Base-by-base conservation (phyloP, 2,329 filamentous ascomycete genomes). In the Sclerotinia sclerotiorum region DNA sequence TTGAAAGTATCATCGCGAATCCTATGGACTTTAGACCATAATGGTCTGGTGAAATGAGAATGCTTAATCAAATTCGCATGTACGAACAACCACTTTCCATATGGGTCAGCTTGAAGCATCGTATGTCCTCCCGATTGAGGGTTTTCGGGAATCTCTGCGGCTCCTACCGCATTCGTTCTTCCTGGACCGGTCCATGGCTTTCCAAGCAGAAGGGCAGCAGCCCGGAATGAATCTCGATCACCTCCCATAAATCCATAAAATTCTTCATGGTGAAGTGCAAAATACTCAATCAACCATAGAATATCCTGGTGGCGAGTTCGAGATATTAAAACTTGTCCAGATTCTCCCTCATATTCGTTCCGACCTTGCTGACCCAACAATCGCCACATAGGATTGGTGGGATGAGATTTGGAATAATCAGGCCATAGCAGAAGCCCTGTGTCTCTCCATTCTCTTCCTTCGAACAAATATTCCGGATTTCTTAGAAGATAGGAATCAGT, bases 21-120 rank as follows among this genome's bases (percentile, higher is more conserved):
- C 15, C 70, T 58, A 35, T 72, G 69, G 32, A 73, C 70, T 32
- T 65, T 49, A n/a, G 65, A 32, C 71, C 71, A 73, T 15, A 73
- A 56, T 6, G 71, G 71, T 19, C 54, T 58, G 0, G 15, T 1
- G 17, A 73, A 73, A 5, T 54, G 19, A 5, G 60, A 61, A 69
- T 73, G 70, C 44, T 73, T 73, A 5, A 73, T 70, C 67, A 73
- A 27, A 68, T 72, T 72, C 46, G 70, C 72, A 68, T 73, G 72
- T n/a, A 73, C 70, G 52, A 73, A 73, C 67, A 70, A 57, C 70
- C 70, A 72, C 39, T 63, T 67, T 32, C 72, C 72, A 19, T 69
- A 68, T 21, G 64, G 66, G 21, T 72, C 70, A 48, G 70, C 68
- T 24, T 73, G 72, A 13, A 72, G 65, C 70, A 73, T 72, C 0